phyloP scores from a whole-genome alignment of 192 early-diverging fungal genomes.

The Entrophospora sp. region DNA sequence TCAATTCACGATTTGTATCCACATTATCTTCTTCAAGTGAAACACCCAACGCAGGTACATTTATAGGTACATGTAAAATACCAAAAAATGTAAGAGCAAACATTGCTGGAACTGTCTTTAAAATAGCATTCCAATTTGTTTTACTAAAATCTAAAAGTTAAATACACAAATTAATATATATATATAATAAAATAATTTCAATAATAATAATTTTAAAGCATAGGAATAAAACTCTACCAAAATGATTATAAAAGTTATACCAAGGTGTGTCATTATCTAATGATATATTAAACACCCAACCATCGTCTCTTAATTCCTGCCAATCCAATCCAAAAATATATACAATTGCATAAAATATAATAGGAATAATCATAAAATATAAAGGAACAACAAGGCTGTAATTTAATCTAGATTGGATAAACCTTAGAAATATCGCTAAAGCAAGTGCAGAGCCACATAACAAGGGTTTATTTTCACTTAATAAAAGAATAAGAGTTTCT shows the following conservation, averaged over 20 bases:
- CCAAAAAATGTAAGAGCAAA: conserved; percentile 90
- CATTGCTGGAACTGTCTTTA: conserved; percentile 78
- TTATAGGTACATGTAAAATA: conserved; percentile 96
- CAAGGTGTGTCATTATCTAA: conserved; percentile 67
- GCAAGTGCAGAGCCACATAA: conserved; percentile 74
- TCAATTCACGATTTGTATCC: conserved; percentile 87
- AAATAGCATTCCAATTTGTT: conserved; percentile 59
- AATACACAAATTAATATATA: not conserved
- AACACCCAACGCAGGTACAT: conserved; percentile 87
- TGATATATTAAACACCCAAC: conserved; percentile 82
- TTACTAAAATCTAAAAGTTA: conserved; percentile 45
- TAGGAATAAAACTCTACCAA: conserved; percentile 29
- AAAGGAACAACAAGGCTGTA: conserved; percentile 80
- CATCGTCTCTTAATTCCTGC: conserved; percentile 53
- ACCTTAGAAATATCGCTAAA: conserved; percentile 61
- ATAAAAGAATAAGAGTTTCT: conserved; percentile 53
- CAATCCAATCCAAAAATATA: conserved; percentile 51
- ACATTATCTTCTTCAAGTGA: conserved; percentile 80
- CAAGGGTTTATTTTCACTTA: conserved; percentile 52
- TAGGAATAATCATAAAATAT: conserved; percentile 80
- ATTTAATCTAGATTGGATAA: conserved; percentile 54
- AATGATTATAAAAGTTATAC: conserved; percentile 85
- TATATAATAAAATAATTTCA: not conserved
- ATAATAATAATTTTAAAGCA: too few relatives aligned
- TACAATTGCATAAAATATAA: conserved; percentile 65